Base-by-base conservation (phyloP, 371 early-diverging fungal species). In the Lichtheimia ornata region DNA sequence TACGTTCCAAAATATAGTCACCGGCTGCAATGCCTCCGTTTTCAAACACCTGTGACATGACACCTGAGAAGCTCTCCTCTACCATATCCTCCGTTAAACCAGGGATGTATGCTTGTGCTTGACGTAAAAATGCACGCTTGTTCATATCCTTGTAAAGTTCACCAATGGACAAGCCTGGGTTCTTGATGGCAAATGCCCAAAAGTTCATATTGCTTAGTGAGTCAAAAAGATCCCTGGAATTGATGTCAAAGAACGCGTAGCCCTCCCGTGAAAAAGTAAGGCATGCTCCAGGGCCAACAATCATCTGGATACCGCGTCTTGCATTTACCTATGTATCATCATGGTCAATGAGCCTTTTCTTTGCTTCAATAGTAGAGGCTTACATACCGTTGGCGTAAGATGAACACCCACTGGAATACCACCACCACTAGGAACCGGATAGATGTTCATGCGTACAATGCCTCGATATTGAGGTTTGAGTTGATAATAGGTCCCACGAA, bases 381-480 rank as follows among this genome's bases (percentile, higher is more conserved):
- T 47, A 60, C 60, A 24, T 59, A 59, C 77, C 6, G 81, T 80
- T 2, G 81, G 81, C 3, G 81, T 77, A 41, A 80, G 71, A 49
- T 80, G 81, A 43, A 75, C 74, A 63, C 81, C 81, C 12, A 80
- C 81, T 24, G 81, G 77, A 50, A 80, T 80, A 24, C 81, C 81
- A 27, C 77, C 77, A 54, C 77, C 77, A 20, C 81, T 80, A 35
- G 81, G 81, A 22, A 80, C 63, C 22, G 81, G 81, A 41, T 80
- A 80, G 57, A 80, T 67, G 57, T 80, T 80, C 76, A 77, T 77
- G 47, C 76, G 73, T 42, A 72, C 72, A 56, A 80, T 73, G 45
- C 74, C 75, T 45, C 81, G 75, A 55, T 77, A 77, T 64, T 77
- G 77, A 14, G 75, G 77, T 43, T 79, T 79, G 4, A 79, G 53